A percentile compares a stretch with the other conserved stretches of the same genome.
Evolutionary conservation across 257 asterid species (phyloP).

Genomic region (Datura wrightii): DNA sequence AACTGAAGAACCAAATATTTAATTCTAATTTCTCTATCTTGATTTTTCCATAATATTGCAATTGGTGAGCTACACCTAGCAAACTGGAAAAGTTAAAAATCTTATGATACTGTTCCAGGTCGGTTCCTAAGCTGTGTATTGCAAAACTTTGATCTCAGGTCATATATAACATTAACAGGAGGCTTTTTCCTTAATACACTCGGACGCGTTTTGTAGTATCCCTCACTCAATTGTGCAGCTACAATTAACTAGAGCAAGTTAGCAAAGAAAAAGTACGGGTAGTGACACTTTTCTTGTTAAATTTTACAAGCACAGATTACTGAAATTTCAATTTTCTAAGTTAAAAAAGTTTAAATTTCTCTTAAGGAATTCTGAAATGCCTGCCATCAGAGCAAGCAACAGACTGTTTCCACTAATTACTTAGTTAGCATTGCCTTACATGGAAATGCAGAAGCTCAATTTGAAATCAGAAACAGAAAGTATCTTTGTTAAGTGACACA

Average conservation of each 20-base stretch:
- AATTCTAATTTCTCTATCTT: too few species aligned
- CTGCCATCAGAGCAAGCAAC: not conserved
- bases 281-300: not conserved
- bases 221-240: not conserved
- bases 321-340: not conserved
- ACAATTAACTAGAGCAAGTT: not conserved
- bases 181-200: not conserved
- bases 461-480: not conserved
- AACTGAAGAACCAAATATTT: not conserved
- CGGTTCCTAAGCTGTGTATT: not conserved
- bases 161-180: not conserved
- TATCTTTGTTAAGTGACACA: not conserved
- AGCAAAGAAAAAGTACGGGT: not conserved
- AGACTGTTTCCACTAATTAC: not conserved
- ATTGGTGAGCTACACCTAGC: not conserved
- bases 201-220: not conserved
- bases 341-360: not conserved
- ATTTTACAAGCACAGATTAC: not conserved
- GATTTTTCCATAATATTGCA: not conserved
- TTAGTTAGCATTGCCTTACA: not conserved
- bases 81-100: not conserved
- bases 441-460: constrained; percentile 7
- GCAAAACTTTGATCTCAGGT: not conserved
- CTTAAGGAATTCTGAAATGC: not conserved
- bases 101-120: not conserved